Base-by-base conservation (phyloP, 108 stramenopile species). In the Cyclotella sp. region DNA sequence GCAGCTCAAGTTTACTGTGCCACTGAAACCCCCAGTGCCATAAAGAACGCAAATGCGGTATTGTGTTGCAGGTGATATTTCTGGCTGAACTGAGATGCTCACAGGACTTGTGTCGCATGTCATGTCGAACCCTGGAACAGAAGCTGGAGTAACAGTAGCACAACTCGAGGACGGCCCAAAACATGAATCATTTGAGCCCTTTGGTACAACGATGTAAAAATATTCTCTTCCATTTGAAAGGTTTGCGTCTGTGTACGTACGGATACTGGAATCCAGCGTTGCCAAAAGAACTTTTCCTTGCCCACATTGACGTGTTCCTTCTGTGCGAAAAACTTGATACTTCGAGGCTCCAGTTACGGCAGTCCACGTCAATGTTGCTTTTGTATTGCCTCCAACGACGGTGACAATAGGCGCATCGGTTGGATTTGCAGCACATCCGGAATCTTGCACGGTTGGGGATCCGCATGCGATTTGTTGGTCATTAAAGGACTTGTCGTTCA, bases 391-490 rank as follows among this genome's bases (percentile, higher is more conserved):
- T 13, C 57, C 44, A 9, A 21, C 7, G 1, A 43, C 70, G 42
- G 54, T 58, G 26, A 78, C 63, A 21, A 14, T 3, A 41, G 77
- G 77, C 0, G 47, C 40, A 10, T 19, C 41, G 0, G n/a, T 39
- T 6, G 70, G 70, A 19, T 0, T 53, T 18, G 9, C 44, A 21
- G 41, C 8, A 65, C 77, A 78, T 0, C 77, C 77, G 4, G 28
- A 65, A 55, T 78, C 45, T 8, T 21, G n/a, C 1, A 44, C 54
- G 0, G 29, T n/a, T 39, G 69, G 42, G 15, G 40, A n/a, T 15
- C 70, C n/a, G 30, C 77, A 78, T 28, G 77, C 77, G 44, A 78
- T 78, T 42, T 78, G 52, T 45, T 70, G 69, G 11, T 64, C 53
- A 22, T 54, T 45, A 26, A 78, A 78, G 26, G 73, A 47, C 24